Evolutionary conservation across 176 grass and related monocot species (phyloP), one percentile per base, ranked within the genome.

Genomic region (Hyparrhenia diplandra): DNA sequence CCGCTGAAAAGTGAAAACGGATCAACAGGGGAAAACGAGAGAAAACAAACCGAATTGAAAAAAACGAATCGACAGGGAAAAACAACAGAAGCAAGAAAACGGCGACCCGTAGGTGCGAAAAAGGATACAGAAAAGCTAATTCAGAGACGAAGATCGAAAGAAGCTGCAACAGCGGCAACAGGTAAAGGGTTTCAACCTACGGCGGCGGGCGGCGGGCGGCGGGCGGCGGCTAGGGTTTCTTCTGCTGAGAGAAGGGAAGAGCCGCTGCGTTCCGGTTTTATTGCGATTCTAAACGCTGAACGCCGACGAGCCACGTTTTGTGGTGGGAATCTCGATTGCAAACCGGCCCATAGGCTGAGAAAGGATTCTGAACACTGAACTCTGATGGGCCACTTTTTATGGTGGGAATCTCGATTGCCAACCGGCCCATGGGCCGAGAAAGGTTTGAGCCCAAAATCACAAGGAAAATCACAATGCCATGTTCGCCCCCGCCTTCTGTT

Each of bases 161-260:
- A 37, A 1, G 72, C 2, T 1, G 24, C 42, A 0, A 16, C 42
- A 11, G 35, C 31, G 0, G 43, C 42, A 11, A 45, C 39, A 6
- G 21, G 70, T 3, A 10, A 1, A 25, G 10, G 55, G 3, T 12
- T 25, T 12, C 0, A 64, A 28, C 14, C 27, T 8, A 10, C 40
- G 42, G 12, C 8, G 30, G 9, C 57, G n/a, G 8, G 47, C 13
- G 0, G 31, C 43, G 1, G 55, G 11, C 8, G 30, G 13, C n/a
- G 31, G 8, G 46, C 9, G 0, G 31, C 42, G 1, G 57, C 35
- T 88, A 84, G 87, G 82, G 87, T 68, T 88, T 16, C 10, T 1
- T 21, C 0, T 14, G 55, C 0, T 3, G 4, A 3, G 1, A n/a
- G n/a, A n/a, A n/a, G n/a, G 2, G 8, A 8, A 58, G 5, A 20